phyloP scores from a whole-genome alignment of 2,329 filamentous ascomycete genomes.

The Alternaria viburni region DNA sequence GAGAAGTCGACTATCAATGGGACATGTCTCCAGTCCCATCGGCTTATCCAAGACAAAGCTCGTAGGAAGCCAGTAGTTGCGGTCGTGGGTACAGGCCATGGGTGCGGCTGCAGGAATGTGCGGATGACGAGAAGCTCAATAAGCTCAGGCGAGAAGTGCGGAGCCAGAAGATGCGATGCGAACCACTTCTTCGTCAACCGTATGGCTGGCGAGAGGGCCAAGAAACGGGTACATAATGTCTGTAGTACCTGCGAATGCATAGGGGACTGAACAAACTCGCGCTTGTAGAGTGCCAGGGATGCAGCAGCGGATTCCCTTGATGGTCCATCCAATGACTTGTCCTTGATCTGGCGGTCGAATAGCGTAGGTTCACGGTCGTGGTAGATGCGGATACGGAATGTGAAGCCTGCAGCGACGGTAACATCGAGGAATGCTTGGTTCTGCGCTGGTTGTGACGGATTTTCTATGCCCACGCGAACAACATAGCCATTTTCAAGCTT shows the following conservation, averaged over 20 bases:
- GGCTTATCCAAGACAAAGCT: slow-evolving; percentile 77
- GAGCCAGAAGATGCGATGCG: slow-evolving; percentile 76
- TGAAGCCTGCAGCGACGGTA: slow-evolving; percentile 70
- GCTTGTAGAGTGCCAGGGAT: slow-evolving; percentile 73
- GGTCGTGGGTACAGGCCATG: slow-evolving; percentile 79
- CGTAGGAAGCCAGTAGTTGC: slow-evolving; percentile 81
- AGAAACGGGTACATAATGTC: slow-evolving; percentile 79
- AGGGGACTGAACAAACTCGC: slow-evolving; percentile 73
- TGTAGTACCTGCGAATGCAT: slow-evolving; percentile 82
- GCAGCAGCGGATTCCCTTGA: slow-evolving; percentile 72
- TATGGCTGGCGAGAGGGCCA: slow-evolving; percentile 80
- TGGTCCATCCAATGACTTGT: slow-evolving; percentile 70
- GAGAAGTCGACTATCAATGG: slow-evolving; percentile 81
- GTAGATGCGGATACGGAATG: slow-evolving; percentile 86
- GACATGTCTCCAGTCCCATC: slow-evolving; percentile 90
- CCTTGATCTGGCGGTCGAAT: slow-evolving; percentile 77
- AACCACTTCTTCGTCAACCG: slow-evolving; percentile 92
- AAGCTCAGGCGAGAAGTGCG: slow-evolving; percentile 78
- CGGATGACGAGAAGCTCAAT: slow-evolving; percentile 82
- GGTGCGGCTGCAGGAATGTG: slow-evolving; percentile 80
- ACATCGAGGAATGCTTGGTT: slow-evolving; percentile 87
- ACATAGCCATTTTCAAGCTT: slow-evolving; percentile 65
- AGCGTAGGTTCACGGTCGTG: slow-evolving; percentile 85
- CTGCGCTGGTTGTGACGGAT: slow-evolving; percentile 68
- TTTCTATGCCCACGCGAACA: slow-evolving; percentile 81